Evolutionary conservation across 2,329 filamentous ascomycete species (phyloP).

Genomic region (Hymenoscyphus albidus): DNA sequence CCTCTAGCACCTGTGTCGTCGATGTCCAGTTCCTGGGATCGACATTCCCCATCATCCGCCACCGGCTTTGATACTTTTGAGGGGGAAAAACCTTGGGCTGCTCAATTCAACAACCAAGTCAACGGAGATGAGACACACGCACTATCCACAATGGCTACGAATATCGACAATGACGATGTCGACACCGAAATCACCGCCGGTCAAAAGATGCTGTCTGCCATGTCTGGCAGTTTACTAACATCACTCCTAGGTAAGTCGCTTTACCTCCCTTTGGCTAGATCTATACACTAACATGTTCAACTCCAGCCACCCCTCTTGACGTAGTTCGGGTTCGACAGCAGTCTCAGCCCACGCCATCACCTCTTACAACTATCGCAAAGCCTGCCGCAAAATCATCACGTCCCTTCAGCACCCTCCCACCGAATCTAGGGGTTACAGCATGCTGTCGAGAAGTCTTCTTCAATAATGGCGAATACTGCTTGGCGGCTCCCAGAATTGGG

Average conservation of each 20-base stretch:
- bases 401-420: conserved; percentile 65
- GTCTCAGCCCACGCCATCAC: conserved; percentile 61
- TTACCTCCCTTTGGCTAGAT: conserved; percentile 3
- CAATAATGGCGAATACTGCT: conserved; percentile 65
- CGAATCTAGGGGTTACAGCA: conserved; percentile 83
- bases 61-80: conserved; percentile 20
- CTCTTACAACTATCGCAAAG: conserved; percentile 49
- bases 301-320: conserved; percentile 84
- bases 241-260: conserved; percentile 70
- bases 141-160: conserved; percentile 30
- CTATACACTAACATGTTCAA: conserved; percentile 6
- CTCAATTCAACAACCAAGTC: conserved; percentile 31
- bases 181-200: conserved; percentile 68
- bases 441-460: conserved; percentile 98
- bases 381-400: conserved; percentile 51
- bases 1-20: background rate
- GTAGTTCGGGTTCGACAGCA: conserved; percentile 94
- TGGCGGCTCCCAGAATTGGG: conserved; percentile 34
- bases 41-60: conserved; percentile 21
- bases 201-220: conserved; percentile 94
- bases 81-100: conserved; percentile 14
- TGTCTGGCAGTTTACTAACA: conserved; percentile 84
- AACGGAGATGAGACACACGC: conserved; percentile 28
- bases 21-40: conserved; percentile 29
- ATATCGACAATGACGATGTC: conserved; percentile 35